Conservation (phyloP, 345 rosid species). For the Murraya paniculata region DNA sequence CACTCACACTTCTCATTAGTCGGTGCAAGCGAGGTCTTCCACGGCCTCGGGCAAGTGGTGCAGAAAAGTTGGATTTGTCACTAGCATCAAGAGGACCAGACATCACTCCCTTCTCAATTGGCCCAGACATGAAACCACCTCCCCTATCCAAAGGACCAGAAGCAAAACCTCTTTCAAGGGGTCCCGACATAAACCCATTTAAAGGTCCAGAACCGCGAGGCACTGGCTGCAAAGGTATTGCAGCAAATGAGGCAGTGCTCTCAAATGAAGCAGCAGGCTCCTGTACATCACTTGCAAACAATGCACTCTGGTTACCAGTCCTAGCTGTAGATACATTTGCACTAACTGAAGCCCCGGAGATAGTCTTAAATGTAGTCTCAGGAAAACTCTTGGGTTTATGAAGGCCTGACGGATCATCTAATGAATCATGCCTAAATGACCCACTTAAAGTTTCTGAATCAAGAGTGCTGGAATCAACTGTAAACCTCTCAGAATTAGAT, state of each 20-base stretch:
- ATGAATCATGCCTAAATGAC: constrained; percentile 70
- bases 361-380: constrained; percentile 89
- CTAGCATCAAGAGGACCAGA: constrained; percentile 89
- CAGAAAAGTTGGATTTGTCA: constrained; percentile 85
- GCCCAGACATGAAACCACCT: constrained; percentile 91
- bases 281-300: constrained; percentile 59
- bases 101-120: constrained; percentile 91
- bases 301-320: constrained; percentile 76
- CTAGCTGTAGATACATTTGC: constrained; percentile 97
- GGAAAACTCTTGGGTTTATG: constrained; percentile 62
- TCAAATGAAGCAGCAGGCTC: constrained; percentile 96
- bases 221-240: constrained; percentile 86
- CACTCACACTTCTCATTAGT: constrained; percentile 85
- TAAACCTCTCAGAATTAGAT: constrained; percentile 88
- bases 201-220: constrained; percentile 92
- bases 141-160: constrained; percentile 91
- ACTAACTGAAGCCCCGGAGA: constrained; percentile 96
- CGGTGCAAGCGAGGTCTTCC: constrained; percentile 64
- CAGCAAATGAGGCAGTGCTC: constrained; percentile 93
- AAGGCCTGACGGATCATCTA: constrained; percentile 66
- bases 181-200: constrained; percentile 91
- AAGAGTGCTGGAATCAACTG: constrained; percentile 88
- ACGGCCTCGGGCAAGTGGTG: constrained; percentile 75
- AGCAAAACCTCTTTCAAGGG: constrained; percentile 84
- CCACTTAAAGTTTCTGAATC: constrained; percentile 90